Percentiles rank a stretch among this genome's conserved stretches.
Evolutionary conservation across 2,329 filamentous ascomycete genomes (phyloP).

Genomic region (Myriangium duriaei): DNA sequence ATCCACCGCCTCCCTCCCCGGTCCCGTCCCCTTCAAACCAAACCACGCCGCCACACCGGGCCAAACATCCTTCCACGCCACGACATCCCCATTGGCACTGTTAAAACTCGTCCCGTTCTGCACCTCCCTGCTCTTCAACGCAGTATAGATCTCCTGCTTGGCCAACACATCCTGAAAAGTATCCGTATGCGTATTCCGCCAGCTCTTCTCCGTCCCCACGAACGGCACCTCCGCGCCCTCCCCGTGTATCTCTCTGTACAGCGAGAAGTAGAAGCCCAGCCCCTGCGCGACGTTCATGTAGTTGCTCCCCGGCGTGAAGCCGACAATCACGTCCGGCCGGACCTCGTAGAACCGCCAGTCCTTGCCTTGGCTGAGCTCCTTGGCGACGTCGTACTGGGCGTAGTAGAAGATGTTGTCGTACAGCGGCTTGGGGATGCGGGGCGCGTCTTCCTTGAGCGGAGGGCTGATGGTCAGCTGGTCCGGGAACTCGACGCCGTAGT

Average conservation of each 20-base stretch:
- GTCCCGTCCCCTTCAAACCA: constrained; percentile 15
- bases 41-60: constrained; percentile 16
- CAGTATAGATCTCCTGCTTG: constrained; percentile 14
- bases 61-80: constrained; percentile 16
- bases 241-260: constrained; percentile 25
- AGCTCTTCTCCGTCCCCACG: constrained; percentile 23
- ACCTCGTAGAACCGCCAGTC: constrained; percentile 27
- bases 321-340: constrained; percentile 27
- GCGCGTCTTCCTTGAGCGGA: constrained; percentile 23
- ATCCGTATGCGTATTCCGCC: constrained; percentile 23
- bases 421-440: constrained; percentile 20
- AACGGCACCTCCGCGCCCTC: constrained; percentile 24
- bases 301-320: constrained; percentile 28
- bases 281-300: constrained; percentile 24
- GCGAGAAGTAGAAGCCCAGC: constrained; percentile 24
- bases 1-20: constrained; percentile 19
- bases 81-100: constrained; percentile 16
- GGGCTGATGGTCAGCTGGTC: constrained; percentile 26
- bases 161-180: constrained; percentile 25
- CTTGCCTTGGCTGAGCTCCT: constrained; percentile 20
- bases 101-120: constrained; percentile 15
- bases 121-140: constrained; percentile 9
- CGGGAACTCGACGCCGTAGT: constrained; percentile 32
- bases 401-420: constrained; percentile 26
- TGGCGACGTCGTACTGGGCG: constrained; percentile 25